These are phyloP conservation scores for Rhizoctonia solani DNA, from an alignment of 1,284 basidiomycete species.

Conservation along the genomic window DNA sequence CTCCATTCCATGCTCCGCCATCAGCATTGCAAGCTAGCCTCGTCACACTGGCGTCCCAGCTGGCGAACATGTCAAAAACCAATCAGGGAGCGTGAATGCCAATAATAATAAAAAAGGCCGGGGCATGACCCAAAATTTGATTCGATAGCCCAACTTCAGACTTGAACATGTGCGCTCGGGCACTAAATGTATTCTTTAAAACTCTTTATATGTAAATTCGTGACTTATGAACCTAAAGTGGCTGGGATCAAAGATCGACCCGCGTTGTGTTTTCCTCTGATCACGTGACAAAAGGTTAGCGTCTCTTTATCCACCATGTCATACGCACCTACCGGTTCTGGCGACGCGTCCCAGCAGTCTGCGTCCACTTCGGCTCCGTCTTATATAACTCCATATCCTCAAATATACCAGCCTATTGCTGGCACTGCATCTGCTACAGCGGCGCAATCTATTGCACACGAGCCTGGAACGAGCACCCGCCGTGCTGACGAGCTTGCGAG, in stretches of 20 bases:
- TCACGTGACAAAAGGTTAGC: conserved; percentile 19
- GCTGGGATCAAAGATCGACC: background rate
- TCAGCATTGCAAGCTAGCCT: conserved; percentile 24
- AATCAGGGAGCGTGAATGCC: conserved; percentile 9
- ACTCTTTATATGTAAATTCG: background rate
- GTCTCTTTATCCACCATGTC: conserved; percentile 25
- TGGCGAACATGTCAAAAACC: conserved; percentile 24
- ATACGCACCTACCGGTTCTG: background rate
- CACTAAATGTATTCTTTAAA: background rate
- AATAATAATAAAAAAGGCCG: background rate
- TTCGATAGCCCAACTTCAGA: background rate
- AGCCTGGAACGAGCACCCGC: conserved; percentile 19
- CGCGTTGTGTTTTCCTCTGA: background rate
- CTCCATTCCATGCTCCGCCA: background rate
- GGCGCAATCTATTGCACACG: background rate
- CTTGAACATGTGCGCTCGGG: no score
- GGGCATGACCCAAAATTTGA: background rate
- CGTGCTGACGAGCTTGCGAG: conserved; percentile 72
- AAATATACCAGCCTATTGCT: conserved; percentile 8
- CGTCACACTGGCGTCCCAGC: conserved; percentile 9
- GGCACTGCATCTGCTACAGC: background rate
- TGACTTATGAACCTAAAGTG: background rate
- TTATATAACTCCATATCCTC: conserved; percentile 26
- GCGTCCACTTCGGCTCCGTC: conserved; percentile 14
- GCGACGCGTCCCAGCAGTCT: background rate